These are phyloP conservation scores for Globisporangium megalacanthum DNA, from an alignment of 352 stramenopile species.

Conservation along the genomic window DNA sequence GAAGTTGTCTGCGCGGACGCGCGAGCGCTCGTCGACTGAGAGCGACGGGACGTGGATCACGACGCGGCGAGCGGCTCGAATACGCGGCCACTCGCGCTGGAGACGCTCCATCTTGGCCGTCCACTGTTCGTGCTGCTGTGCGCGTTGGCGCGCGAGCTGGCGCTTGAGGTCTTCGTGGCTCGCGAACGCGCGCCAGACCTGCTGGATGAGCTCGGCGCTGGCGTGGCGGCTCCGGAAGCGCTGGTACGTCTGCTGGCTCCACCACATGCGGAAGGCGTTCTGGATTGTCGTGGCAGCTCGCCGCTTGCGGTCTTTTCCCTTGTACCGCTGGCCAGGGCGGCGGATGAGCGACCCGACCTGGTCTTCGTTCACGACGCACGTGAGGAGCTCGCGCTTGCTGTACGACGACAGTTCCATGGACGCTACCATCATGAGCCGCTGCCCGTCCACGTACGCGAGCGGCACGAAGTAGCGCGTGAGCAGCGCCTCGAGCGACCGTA, in stretches of 20 bases:
- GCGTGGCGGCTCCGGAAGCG: constrained; percentile 30
- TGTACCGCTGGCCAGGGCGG: constrained; percentile 72
- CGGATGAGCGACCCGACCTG: constrained; percentile 65
- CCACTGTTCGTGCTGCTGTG: constrained; percentile 35
- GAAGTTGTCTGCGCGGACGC: constrained; percentile 65
- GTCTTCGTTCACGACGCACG: constrained; percentile 85
- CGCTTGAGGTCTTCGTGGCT: constrained; percentile 35
- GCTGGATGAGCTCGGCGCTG: constrained; percentile 58
- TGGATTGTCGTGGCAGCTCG: constrained; percentile 70
- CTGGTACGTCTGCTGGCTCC: constrained; percentile 33
- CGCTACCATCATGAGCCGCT: constrained; percentile 68
- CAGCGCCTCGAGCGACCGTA: constrained; percentile 66
- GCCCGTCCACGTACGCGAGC: constrained; percentile 81
- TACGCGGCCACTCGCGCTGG: constrained; percentile 45
- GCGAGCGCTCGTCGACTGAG: constrained; percentile 60
- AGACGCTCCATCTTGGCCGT: constrained; percentile 40
- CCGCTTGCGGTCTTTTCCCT: constrained; percentile 60
- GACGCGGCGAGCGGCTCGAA: constrained; percentile 43
- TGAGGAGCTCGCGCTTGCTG: constrained; percentile 56
- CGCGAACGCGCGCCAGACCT: constrained; percentile 45
- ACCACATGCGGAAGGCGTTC: constrained; percentile 61
- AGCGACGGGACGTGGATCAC: constrained; percentile 83
- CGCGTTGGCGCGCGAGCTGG: constrained; percentile 29
- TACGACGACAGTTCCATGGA: constrained; percentile 48
- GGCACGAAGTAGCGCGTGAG: constrained; percentile 82